These are phyloP conservation scores for Cadophora sp. DNA, from an alignment of 2,329 filamentous ascomycete species.

Conservation along the genomic window DNA sequence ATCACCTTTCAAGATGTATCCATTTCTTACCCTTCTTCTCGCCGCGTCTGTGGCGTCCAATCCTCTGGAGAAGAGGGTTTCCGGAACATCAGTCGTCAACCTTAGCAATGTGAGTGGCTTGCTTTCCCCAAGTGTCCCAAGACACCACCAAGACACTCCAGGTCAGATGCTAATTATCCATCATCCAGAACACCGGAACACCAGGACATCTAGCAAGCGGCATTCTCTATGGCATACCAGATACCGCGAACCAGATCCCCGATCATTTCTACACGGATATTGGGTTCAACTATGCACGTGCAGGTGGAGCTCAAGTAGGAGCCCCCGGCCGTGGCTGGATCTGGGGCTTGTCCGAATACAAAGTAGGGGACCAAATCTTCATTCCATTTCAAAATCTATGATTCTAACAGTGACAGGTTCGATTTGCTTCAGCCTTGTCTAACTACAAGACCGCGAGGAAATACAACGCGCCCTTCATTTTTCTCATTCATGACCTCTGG, in stretches of 20 bases:
- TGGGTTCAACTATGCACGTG: slow-evolving; percentile 49
- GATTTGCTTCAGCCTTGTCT: slow-evolving; percentile 51
- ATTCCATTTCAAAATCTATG: background rate
- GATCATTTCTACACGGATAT: slow-evolving; percentile 49
- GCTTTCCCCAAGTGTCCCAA: background rate
- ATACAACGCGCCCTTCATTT: slow-evolving; percentile 51
- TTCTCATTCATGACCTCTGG: slow-evolving; percentile 56
- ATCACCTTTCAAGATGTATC: slow-evolving; percentile 14
- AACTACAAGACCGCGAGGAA: slow-evolving; percentile 54
- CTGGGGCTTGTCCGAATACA: slow-evolving; percentile 45
- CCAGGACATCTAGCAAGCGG: slow-evolving; percentile 49
- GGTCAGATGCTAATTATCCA: background rate
- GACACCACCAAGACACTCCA: background rate
- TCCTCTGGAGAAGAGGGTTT: slow-evolving; percentile 25
- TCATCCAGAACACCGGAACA: slow-evolving; percentile 40
- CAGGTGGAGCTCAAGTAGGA: slow-evolving; percentile 50
- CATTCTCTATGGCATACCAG: slow-evolving; percentile 51
- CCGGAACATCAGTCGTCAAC: slow-evolving; percentile 41
- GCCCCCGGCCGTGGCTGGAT: slow-evolving; percentile 49
- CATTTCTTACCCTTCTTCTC: slow-evolving; percentile 24
- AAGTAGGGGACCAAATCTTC: slow-evolving; percentile 23
- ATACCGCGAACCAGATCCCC: slow-evolving; percentile 48
- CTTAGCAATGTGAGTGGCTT: slow-evolving; percentile 32
- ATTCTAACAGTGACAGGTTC: slow-evolving; percentile 33
- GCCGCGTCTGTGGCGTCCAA: slow-evolving; percentile 24